Evolutionary conservation across 169 alveolate species (phyloP).

Genomic region (Cryptosporidium xiaoi): DNA sequence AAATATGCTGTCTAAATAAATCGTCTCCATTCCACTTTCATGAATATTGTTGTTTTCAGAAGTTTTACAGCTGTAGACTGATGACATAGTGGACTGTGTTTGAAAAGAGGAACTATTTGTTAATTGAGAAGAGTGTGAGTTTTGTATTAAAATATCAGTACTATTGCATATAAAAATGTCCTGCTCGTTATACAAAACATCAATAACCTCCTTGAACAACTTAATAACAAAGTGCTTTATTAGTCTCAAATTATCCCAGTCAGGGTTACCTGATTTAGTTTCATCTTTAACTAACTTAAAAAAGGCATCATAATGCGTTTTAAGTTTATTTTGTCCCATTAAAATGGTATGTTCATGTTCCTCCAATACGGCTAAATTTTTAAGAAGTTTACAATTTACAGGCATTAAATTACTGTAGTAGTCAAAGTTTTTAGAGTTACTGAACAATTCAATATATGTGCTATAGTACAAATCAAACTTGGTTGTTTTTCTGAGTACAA

Average conservation of each 20-base stretch:
- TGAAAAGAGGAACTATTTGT: conserved; percentile 44
- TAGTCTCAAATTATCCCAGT: conserved; percentile 47
- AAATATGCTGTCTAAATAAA: conserved; percentile 14
- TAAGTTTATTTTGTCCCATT: no score
- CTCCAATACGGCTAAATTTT: no score
- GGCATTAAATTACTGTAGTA: no score
- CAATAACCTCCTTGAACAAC: neutral
- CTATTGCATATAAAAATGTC: neutral
- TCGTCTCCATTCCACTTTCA: neutral
- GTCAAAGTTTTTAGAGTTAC: no score
- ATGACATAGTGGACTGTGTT: conserved; percentile 58
- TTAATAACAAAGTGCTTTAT: conserved; percentile 3
- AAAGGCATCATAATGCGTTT: no score
- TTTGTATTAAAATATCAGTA: neutral
- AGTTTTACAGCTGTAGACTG: conserved; percentile 5
- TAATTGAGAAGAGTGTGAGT: conserved; percentile 42
- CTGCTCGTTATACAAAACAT: neutral
- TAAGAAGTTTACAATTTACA: no score
- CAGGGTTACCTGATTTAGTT: neutral
- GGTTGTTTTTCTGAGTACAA: conserved; percentile 8
- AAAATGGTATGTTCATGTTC: no score
- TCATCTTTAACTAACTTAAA: no score
- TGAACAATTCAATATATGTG: neutral
- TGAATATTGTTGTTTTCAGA: neutral
- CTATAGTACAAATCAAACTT: conserved; percentile 4